Base-by-base conservation (phyloP, 176 grass and related monocot species). In the Otatea glauca region DNA sequence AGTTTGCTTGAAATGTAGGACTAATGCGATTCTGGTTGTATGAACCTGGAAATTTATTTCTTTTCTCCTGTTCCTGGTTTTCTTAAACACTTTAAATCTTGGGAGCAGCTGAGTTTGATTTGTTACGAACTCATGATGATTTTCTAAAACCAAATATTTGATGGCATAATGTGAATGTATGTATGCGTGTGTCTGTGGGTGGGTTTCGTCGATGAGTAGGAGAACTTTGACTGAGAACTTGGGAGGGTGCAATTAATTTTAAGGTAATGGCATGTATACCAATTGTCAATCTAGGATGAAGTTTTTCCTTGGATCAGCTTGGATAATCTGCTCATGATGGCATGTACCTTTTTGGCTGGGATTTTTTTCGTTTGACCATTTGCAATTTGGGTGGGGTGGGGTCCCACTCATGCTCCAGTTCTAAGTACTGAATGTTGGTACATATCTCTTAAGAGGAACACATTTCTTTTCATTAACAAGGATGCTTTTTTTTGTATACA, bases 51-150 rank as follows among this genome's bases (percentile, higher is more conserved):
- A 70, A 29, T 2, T 42, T 60, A 3, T 59, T 62, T 63, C 12
- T 78, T 56, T 24, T 49, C 75, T 78, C 0, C 48, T 55, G 8
- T 56, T 53, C 27, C 47, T 73, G 24, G 45, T 38, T 81, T 81
- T 74, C 69, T 47, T 75, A 50, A 41, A 54, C 13, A 82, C 65
- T 47, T n/a, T 38, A 41, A 68, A 63, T 54, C 37, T 69, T 61
- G 53, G 29, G 24, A 68, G 21, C 56, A 66, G 58, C 45, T 58
- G 48, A 25, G 41, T 18, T 68, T 5, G 20, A 60, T 48, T 41
- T 67, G 44, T 18, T 80, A n/a, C n/a, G n/a, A n/a, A n/a, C n/a
- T n/a, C n/a, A 35, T 44, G 35, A 16, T 25, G 20, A 38, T 60
- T 25, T 64, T 44, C n/a, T 35, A 29, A 13, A 82, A 9, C 66